phyloP scores from a whole-genome alignment of 495 filamentous ascomycete species.

The Patellaria atrata region DNA sequence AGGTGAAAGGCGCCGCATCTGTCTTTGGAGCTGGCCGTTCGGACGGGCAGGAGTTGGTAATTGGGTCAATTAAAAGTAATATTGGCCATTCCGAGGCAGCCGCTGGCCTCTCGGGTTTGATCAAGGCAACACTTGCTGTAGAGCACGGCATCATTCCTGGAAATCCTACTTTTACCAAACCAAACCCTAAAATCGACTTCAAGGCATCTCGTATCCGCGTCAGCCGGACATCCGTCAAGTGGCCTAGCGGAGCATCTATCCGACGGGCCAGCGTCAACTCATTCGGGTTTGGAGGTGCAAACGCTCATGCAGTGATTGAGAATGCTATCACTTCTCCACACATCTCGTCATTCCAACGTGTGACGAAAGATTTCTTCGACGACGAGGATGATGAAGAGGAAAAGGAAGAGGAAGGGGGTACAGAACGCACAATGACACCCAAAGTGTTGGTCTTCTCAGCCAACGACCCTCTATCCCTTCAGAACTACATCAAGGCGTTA shows the following conservation, averaged over 20 bases:
- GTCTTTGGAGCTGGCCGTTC: conserved; percentile 26
- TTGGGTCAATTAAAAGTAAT: conserved; percentile 27
- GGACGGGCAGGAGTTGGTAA: conserved; percentile 1
- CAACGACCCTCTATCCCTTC: conserved; percentile 21
- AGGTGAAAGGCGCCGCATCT: conserved; percentile 31
- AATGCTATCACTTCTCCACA: too few species aligned
- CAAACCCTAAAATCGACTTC: conserved; percentile 20
- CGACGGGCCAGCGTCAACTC: conserved; percentile 24
- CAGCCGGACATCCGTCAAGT: conserved; percentile 18
- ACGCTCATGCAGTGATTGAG: conserved; percentile 12
- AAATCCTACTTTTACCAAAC: conserved; percentile 23
- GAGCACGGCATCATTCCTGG: conserved; percentile 28
- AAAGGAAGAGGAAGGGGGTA: too few species aligned
- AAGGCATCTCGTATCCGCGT: conserved; percentile 6
- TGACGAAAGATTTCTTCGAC: too few species aligned
- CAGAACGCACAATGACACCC: too few species aligned
- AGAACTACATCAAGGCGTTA: conserved; percentile 11
- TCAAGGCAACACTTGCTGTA: conserved; percentile 26
- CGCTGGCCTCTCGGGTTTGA: conserved; percentile 25
- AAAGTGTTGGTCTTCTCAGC: conserved; percentile 25
- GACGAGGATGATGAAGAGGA: too few species aligned
- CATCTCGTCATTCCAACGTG: too few species aligned
- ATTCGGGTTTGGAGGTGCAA: conserved; percentile 21
- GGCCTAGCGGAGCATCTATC: conserved; percentile 21
- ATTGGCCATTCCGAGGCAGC: conserved; percentile 31